Evolutionary conservation across 2,329 filamentous ascomycete species (phyloP), one percentile per base, ranked within the genome.

Genomic region (Curvularia hawaiiensis): DNA sequence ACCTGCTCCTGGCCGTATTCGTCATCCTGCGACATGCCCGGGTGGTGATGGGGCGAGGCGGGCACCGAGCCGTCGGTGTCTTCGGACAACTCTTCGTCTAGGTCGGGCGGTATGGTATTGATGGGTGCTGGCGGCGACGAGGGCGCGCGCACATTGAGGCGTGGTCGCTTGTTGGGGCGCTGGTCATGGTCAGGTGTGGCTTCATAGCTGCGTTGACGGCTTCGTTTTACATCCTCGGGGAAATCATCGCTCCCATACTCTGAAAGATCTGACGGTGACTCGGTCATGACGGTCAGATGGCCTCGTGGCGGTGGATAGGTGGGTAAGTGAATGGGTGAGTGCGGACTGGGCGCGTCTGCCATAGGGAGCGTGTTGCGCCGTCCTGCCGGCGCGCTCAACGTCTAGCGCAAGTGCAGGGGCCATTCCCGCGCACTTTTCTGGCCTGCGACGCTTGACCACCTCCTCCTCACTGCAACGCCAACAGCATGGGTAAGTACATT

Each of bases 11-110:
- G 72, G 48, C 72, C 73, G 39, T 71, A 75, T 60, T 77, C 75
- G 48, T 78, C 75, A 54, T 79, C 80, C 62, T 66, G 79, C 68
- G 66, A 71, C 69, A 75, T 71, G 67, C 71, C 73, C 18, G 74
- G 74, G 67, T 77, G 76, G 59, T 79, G 75, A 56, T 67, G 53
- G 3, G 81, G 80, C 46, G 80, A 81, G 58, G 71, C 89, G 73
- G 79, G 90, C 77, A 77, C 89, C 83, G 73, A 92, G 75, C 92
- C 92, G 33, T 91, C 93, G 49, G 91, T 96, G 77, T 99, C 95
- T 52, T 91, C 92, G 8, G 92, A 97, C 59, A 98, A 88, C 52
- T 92, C 90, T 50, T 86, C 79, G 65, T 84, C 65, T 43, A 70
- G 68, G 22, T 72, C 73, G 24, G 53, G 52, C 14, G 54, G 45